A percentile compares a stretch with the other conserved stretches of the same genome.
These are phyloP conservation scores for Abrus pulchellus DNA, from an alignment of 306 rosid species.

Conservation along the genomic window DNA sequence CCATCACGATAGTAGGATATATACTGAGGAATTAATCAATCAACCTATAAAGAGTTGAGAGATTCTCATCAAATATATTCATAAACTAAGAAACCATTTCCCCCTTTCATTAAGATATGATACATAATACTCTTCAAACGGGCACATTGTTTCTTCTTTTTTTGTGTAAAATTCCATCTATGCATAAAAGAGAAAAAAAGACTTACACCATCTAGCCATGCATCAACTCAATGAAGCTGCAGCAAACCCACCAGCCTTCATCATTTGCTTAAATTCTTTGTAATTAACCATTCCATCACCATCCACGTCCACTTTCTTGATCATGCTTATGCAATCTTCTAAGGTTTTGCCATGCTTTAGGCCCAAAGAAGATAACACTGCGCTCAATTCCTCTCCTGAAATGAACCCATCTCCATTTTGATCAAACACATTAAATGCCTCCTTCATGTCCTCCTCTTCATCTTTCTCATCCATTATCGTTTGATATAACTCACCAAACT, in stretches of 20 bases:
- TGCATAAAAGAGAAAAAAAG: not conserved
- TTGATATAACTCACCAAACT: conserved; percentile 53
- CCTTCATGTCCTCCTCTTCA: conserved; percentile 59
- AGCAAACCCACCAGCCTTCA: conserved; percentile 54
- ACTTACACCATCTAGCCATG: not conserved
- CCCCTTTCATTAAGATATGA: conserved; percentile 11
- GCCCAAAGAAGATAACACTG: conserved; percentile 55
- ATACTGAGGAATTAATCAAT: conserved; percentile 15
- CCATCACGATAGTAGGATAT: not conserved
- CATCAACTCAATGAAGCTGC: conserved; percentile 42
- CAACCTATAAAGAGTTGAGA: conserved; percentile 23
- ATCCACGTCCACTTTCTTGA: conserved; percentile 56
- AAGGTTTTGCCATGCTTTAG: conserved; percentile 44
- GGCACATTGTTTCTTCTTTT: conserved; percentile 26
- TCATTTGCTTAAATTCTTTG: conserved; percentile 59
- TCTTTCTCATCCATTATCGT: conserved; percentile 56
- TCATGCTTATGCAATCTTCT: conserved; percentile 59
- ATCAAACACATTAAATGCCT: conserved; percentile 62
- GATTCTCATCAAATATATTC: conserved; percentile 42
- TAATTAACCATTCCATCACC: conserved; percentile 63
- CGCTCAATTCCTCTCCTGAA: conserved; percentile 56
- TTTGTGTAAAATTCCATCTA: conserved; percentile 34
- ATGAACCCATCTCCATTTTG: conserved; percentile 62
- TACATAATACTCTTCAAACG: conserved; percentile 30
- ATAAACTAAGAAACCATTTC: not conserved